phyloP scores from a whole-genome alignment of 306 rosid species.

The Cicer yamashitae region DNA sequence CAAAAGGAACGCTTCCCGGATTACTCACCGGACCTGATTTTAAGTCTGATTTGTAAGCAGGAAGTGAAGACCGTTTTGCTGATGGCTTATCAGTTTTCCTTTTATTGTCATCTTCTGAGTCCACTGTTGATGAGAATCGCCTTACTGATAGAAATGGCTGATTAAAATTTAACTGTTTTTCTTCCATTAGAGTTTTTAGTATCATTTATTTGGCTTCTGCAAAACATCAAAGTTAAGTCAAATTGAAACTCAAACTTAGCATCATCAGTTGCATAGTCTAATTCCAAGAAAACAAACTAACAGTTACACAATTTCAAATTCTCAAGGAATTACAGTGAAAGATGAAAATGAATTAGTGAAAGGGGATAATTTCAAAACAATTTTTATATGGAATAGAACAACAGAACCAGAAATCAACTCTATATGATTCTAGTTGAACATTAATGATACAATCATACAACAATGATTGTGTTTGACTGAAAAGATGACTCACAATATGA shows the following conservation, averaged over 20 bases:
- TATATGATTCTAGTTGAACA: conserved; percentile 11
- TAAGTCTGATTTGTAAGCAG: conserved; percentile 75
- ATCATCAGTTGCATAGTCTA: conserved; percentile 26
- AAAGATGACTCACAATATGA: conserved; percentile 13
- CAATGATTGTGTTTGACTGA: conserved; percentile 19
- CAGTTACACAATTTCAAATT: conserved; percentile 3
- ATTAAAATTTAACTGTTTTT: conserved; percentile 80
- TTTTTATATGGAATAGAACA: not conserved
- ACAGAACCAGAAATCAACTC: conserved; percentile 25
- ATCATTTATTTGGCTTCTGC: conserved; percentile 53
- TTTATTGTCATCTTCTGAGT: conserved; percentile 57
- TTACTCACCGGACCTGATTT: conserved; percentile 88
- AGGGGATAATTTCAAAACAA: conserved; percentile 13
- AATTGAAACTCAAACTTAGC: conserved; percentile 46
- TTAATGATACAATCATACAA: conserved; percentile 20
- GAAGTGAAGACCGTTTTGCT: conserved; percentile 65
- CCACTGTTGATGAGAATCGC: conserved; percentile 58
- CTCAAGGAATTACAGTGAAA: not conserved
- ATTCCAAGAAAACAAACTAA: conserved; percentile 1
- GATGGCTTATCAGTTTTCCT: conserved; percentile 53
- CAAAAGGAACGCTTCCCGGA: conserved; percentile 89
- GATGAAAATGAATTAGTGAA: not conserved
- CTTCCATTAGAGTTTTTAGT: conserved; percentile 71
- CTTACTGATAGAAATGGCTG: conserved; percentile 87
- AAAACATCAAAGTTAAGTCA: conserved; percentile 49